Evolutionary conservation across 2,329 filamentous ascomycete genomes (phyloP), one percentile per base, ranked within the genome.

Genomic region (Neofusicoccum umdonicola): DNA sequence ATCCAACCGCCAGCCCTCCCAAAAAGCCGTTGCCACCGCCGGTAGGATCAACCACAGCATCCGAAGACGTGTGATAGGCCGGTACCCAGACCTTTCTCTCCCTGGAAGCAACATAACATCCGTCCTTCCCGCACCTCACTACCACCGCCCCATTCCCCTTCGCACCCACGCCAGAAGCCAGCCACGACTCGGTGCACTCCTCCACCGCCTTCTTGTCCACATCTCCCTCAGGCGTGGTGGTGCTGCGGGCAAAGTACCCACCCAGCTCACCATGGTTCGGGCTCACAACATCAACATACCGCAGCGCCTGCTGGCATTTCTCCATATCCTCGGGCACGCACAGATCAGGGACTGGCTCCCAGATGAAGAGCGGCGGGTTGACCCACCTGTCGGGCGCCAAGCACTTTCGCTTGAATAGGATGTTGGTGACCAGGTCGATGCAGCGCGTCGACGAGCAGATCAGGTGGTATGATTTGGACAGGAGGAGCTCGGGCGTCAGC

Each of bases 1-100:
- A 74, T 1, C 83, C 85, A 22, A 88, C 80, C 6, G 84, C 81
- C 65, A 89, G 72, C 1, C 85, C 86, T 22, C 87, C 87, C 8
- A 97, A 81, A 71, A 97, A 98, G 0, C 90, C 89, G 77, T 99
- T 99, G 0, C 95, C 95, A 19, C 93, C 95, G 9, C 95, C 95
- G 0, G 95, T 98, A 0, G 94, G 93, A 76, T 98, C 95, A n/a
- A 95, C 80, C 1, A 97, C 92, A 65, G 81, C 85, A 0, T 73
- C 73, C 44, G 78, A 69, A 73, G 76, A 70, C 22, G 75, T 77
- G 72, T 93, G 90, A 73, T 90, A 94, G 7, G 93, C 90, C 12
- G 91, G 91, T 27, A 97, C 79, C 91, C 92, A 96, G 66, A 83
- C 80, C 70, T 66, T 69, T 48, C 75, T 68, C 4, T 71, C 69